Evolutionary conservation across 2,329 filamentous ascomycete genomes (phyloP).

Genomic region (Pezicula neosporulosa): DNA sequence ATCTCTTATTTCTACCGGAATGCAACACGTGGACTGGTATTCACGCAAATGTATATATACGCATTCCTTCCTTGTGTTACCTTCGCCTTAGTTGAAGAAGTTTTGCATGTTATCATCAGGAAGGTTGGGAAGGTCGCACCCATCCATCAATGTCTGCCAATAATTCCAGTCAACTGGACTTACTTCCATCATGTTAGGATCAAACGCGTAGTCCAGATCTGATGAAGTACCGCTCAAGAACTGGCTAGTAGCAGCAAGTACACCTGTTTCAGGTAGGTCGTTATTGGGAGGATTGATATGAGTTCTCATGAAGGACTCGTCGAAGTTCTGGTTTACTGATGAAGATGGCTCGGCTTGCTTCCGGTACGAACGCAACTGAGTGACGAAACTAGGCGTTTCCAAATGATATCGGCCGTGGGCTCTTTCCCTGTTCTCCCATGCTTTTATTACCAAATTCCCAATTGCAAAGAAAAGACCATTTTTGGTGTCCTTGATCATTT

Average conservation of each 20-base stretch:
- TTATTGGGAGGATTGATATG: too few relatives aligned
- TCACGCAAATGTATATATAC: too few relatives aligned
- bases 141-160: constrained; percentile 27
- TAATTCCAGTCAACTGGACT: constrained; percentile 26
- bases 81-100: too few relatives aligned
- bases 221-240: constrained; percentile 4
- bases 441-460: constrained; percentile 25
- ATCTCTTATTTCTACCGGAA: too few relatives aligned
- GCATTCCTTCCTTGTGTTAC: too few relatives aligned
- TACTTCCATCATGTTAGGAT: constrained; percentile 19
- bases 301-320: too few relatives aligned
- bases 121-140: constrained; percentile 14
- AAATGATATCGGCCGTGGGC: constrained; percentile 5
- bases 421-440: constrained; percentile 26
- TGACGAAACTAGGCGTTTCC: constrained; percentile 16
- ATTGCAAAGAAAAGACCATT: constrained; percentile 24
- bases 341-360: constrained; percentile 11
- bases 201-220: constrained; percentile 4
- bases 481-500: constrained; percentile 23
- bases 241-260: background rate
- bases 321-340: background rate
- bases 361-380: constrained; percentile 17
- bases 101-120: too few relatives aligned
- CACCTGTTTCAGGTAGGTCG: too few relatives aligned
- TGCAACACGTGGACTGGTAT: too few relatives aligned